phyloP scores from a whole-genome alignment of 495 filamentous ascomycete genomes.

The Patellaria atrata region DNA sequence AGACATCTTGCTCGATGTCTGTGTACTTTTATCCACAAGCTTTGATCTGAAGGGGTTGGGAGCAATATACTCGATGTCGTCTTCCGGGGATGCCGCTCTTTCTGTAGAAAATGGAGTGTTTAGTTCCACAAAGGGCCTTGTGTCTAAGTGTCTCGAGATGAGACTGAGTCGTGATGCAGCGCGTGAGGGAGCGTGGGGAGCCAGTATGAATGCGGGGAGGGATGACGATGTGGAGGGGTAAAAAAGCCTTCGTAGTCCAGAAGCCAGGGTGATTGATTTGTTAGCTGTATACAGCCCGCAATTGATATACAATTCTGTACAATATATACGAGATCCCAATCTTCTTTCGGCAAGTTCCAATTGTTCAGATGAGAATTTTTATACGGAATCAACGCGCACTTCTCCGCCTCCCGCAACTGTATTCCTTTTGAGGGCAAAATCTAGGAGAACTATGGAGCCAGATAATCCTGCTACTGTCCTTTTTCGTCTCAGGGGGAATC shows the following conservation, averaged over 20 bases:
- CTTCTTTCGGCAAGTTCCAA: too few relatives aligned
- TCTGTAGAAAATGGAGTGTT: constrained; percentile 58
- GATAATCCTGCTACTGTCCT: too few relatives aligned
- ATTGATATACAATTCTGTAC: too few relatives aligned
- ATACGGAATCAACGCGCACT: too few relatives aligned
- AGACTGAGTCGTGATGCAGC: constrained; percentile 57
- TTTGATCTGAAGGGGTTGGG: constrained; percentile 25
- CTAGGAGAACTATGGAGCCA: too few relatives aligned
- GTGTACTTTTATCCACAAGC: constrained; percentile 3
- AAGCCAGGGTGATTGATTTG: constrained; percentile 18
- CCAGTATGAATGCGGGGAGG: constrained; percentile 33
- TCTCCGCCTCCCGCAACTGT: too few relatives aligned
- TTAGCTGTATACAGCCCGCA: too few relatives aligned
- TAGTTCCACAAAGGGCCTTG: constrained; percentile 44
- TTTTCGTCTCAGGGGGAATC: too few relatives aligned
- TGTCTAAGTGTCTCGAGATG: constrained; percentile 68
- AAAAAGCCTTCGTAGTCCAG: constrained; percentile 15
- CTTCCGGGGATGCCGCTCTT: constrained; percentile 36
- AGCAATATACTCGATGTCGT: constrained; percentile 45
- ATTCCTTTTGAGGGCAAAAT: too few relatives aligned
- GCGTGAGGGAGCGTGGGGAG: constrained; percentile 37
- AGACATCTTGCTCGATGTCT: constrained; percentile 46
- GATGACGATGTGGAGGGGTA: constrained; percentile 8
- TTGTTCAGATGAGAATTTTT: too few relatives aligned
- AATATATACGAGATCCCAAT: too few relatives aligned